Base-by-base conservation (phyloP, 768 basidiomycete species). In the Rhizopogon vinicolor region DNA sequence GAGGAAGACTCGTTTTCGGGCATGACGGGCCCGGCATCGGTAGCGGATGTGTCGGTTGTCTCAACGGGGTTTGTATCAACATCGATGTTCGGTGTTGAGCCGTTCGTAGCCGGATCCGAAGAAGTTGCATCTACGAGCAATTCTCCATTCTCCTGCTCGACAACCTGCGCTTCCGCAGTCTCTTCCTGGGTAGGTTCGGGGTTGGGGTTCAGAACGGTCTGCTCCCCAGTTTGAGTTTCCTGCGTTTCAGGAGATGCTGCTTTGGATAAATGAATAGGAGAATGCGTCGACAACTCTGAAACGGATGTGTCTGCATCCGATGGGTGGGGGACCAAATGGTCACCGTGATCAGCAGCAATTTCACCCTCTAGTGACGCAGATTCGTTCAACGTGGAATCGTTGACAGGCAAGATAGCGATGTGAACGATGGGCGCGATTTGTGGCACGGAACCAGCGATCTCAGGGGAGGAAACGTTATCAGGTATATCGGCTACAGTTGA, bases 321-420 rank as follows among this genome's bases (percentile, higher is more conserved):
- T 58, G 57, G n/a, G 41, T 41, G 52, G 6, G 22, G 19, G 41
- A 18, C 13, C 50, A 22, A 48, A 25, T 3, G 25, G 25, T 25
- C 25, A 4, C 25, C 25, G n/a, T n/a, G n/a, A 25, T 25, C 25
- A 25, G 25, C 25, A 25, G 25, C 25, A 25, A 25, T 25, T 4
- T 25, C 4, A 25, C 16, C 22, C n/a, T 48, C 46, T 1, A 39
- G 45, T 41, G 60, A 58, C 3, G 48, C 37, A 48, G 65, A 53
- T 28, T 56, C 58, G 35, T 60, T 53, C 2, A 69, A 69, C 59
- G 68, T 72, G 59, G 72, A 67, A 62, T 79, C 74, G 53, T 74
- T 76, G 45, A 77, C 74, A 13, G 77, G 75, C 4, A 76, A 64
- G 43, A 75, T 72, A 56, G 68, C 35, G 13, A 78, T 71, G 41